These are phyloP conservation scores for Aspergillus sclerotiicarbonarius DNA, from an alignment of 495 filamentous ascomycete species.

Conservation along the genomic window DNA sequence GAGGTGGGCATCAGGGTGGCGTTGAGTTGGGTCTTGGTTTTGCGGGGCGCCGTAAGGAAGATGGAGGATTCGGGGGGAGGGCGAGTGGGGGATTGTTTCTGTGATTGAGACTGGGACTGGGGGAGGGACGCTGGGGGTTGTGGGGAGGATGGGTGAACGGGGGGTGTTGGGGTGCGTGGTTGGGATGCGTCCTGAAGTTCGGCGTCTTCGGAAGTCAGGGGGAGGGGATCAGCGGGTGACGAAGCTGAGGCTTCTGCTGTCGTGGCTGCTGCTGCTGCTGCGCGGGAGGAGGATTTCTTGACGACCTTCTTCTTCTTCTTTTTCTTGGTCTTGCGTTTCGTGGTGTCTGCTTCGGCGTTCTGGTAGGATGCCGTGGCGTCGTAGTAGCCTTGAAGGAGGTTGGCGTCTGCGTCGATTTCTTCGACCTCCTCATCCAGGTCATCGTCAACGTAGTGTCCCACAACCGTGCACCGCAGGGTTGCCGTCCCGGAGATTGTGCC, in stretches of 20 bases:
- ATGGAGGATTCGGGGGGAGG: constrained; percentile 24
- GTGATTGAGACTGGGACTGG: constrained; percentile 3
- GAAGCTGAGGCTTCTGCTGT: constrained; percentile 9
- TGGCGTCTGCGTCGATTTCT: constrained; percentile 40
- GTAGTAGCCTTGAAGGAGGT: constrained; percentile 53
- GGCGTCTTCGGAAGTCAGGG: constrained; percentile 19
- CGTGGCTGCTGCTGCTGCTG: background rate
- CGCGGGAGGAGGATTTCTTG: constrained; percentile 35
- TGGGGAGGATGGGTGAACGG: constrained; percentile 12
- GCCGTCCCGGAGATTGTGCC: constrained; percentile 61
- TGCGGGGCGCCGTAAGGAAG: constrained; percentile 31
- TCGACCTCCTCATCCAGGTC: constrained; percentile 59
- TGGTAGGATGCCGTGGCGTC: constrained; percentile 49
- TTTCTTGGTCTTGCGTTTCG: constrained; percentile 42
- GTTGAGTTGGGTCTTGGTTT: constrained; percentile 62
- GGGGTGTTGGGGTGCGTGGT: constrained; percentile 26
- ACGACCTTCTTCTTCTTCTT: constrained; percentile 38
- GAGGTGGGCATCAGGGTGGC: constrained; percentile 87
- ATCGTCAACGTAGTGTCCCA: constrained; percentile 55
- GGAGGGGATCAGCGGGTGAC: constrained; percentile 22
- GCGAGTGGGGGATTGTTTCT: background rate
- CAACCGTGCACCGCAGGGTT: constrained; percentile 76
- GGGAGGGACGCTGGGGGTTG: constrained; percentile 10
- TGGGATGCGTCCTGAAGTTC: constrained; percentile 26
- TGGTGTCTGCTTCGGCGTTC: constrained; percentile 23